Conservation (phyloP, 2,329 filamentous ascomycete species). For the Hypoxylon sp. region DNA sequence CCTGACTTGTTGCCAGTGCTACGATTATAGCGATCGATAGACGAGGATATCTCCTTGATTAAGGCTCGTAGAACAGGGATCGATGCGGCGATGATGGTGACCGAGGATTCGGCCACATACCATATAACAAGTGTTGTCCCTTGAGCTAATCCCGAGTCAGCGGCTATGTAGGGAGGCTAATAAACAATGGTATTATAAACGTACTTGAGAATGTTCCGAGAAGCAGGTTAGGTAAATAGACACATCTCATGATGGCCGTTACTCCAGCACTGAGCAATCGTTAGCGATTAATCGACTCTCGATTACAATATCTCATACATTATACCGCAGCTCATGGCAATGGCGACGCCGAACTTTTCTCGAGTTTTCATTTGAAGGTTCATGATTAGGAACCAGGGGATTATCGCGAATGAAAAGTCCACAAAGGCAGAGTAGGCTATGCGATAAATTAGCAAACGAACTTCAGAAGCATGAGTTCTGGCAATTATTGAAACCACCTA, state of each 20-base stretch:
- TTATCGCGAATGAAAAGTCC: constrained; percentile 48
- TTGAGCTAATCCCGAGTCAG: constrained; percentile 19
- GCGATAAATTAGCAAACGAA: constrained; percentile 8
- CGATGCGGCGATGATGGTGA: constrained; percentile 50
- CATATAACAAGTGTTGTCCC: constrained; percentile 47
- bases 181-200: constrained; percentile 11
- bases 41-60: constrained; percentile 44
- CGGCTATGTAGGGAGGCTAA: neutral
- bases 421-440: constrained; percentile 46
- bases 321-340: constrained; percentile 51
- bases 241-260: constrained; percentile 44
- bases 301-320: constrained; percentile 37
- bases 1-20: constrained; percentile 33
- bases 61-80: constrained; percentile 53
- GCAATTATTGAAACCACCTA: neutral
- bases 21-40: constrained; percentile 37
- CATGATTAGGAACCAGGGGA: constrained; percentile 51
- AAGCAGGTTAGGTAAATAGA: constrained; percentile 38
- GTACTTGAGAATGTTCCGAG: constrained; percentile 43
- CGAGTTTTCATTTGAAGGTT: constrained; percentile 49
- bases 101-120: constrained; percentile 47
- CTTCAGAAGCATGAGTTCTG: neutral
- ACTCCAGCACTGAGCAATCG: constrained; percentile 40
- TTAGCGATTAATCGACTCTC: constrained; percentile 9
- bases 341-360: constrained; percentile 49